Percentiles rank a stretch among this genome's conserved stretches.
Evolutionary conservation across 2,329 filamentous ascomycete species (phyloP).

Genomic region (Fusarium sp.): DNA sequence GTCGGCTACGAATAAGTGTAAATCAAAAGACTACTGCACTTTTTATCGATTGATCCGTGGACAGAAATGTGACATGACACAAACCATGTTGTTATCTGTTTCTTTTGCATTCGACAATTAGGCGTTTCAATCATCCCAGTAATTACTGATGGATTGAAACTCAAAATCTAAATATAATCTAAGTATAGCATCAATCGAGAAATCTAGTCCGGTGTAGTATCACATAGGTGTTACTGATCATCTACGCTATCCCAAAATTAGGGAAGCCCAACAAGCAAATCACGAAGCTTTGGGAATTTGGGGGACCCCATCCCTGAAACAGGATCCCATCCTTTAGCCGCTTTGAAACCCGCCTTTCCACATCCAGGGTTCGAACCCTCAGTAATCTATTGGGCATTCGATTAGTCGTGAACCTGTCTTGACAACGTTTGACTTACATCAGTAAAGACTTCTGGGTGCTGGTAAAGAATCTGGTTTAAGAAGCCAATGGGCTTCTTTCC

Average conservation of each 20-base stretch:
- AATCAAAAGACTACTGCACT: fast-evolving
- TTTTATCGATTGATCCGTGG: no score
- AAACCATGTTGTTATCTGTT: no score
- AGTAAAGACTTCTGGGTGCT: slow-evolving; percentile 6
- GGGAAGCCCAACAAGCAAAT: slow-evolving; percentile 4
- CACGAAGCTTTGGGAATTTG: slow-evolving; percentile 3
- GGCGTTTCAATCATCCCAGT: no score
- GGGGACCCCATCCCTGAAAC: slow-evolving; percentile 12
- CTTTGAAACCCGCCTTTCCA: neutral
- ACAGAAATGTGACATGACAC: no score
- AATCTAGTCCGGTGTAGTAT: no score
- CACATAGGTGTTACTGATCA: no score
- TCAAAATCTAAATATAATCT: no score
- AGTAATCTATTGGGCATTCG: neutral
- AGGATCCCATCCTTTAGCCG: slow-evolving; percentile 17
- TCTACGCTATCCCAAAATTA: neutral
- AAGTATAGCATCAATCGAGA: no score
- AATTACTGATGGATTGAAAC: no score
- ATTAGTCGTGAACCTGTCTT: neutral
- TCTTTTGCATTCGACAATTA: no score
- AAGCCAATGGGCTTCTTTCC: slow-evolving; percentile 4
- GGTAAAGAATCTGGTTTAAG: slow-evolving; percentile 10
- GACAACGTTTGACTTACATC: neutral
- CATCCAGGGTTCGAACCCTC: slow-evolving; percentile 7
- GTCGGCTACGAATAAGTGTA: no score